Evolutionary conservation across 257 asterid genomes (phyloP).

Genomic region (Schizonepeta tenuifolia): DNA sequence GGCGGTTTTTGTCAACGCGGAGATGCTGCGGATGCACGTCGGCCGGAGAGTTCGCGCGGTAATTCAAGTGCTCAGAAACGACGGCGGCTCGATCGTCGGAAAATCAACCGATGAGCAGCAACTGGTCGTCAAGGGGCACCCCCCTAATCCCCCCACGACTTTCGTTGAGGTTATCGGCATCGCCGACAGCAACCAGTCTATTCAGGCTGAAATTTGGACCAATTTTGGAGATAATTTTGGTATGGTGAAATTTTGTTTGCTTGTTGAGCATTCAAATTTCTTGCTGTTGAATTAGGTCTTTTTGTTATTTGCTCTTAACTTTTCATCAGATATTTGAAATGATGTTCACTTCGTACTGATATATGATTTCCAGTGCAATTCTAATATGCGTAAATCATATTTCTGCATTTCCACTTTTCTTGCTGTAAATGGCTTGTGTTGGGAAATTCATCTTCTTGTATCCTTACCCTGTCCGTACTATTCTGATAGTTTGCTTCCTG

Average conservation of each 20-base stretch:
- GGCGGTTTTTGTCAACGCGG: conserved; percentile 84
- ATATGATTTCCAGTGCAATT: not conserved
- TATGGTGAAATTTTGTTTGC: conserved; percentile 26
- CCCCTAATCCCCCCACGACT: conserved; percentile 65
- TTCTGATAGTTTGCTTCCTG: not conserved
- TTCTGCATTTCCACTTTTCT: not conserved
- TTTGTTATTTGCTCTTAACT: not conserved
- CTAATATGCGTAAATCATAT: not conserved
- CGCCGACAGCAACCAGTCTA: conserved; percentile 73
- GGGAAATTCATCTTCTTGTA: not conserved
- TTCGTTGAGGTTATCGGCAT: conserved; percentile 90
- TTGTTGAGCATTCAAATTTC: not conserved
- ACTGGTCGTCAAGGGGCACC: conserved; percentile 67
- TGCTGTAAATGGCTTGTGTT: not conserved
- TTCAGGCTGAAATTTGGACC: conserved; percentile 76
- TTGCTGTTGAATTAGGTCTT: not conserved
- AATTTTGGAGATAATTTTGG: conserved; percentile 85
- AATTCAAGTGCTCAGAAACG: conserved; percentile 76
- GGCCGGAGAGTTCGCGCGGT: conserved; percentile 86
- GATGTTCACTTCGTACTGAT: not conserved
- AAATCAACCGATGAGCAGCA: conserved; percentile 86
- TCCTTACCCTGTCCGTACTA: not conserved
- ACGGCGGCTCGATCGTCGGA: conserved; percentile 73
- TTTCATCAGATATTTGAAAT: not conserved
- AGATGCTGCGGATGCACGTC: conserved; percentile 58